These are phyloP conservation scores for Laetiporus sulphureus DNA, from an alignment of 1,284 basidiomycete genomes.

Conservation along the genomic window DNA sequence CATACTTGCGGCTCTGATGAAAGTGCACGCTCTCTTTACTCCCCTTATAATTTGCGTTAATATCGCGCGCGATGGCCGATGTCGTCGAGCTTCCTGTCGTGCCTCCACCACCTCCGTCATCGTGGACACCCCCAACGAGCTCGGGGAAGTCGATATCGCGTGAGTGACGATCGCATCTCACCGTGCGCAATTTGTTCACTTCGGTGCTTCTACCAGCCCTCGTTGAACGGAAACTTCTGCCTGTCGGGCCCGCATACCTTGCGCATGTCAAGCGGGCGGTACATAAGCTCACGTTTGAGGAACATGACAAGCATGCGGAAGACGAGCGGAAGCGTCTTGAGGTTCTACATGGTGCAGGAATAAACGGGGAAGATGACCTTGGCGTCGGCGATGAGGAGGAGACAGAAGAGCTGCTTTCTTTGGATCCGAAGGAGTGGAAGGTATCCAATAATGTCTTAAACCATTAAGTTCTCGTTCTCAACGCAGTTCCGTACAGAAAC, in stretches of 20 bases:
- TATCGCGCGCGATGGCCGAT: constrained; percentile 29
- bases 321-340: constrained; percentile 47
- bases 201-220: constrained; percentile 20
- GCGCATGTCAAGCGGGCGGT: constrained; percentile 72
- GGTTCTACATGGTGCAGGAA: constrained; percentile 46
- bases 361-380: constrained; percentile 75
- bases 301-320: constrained; percentile 65
- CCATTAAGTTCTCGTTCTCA: not conserved
- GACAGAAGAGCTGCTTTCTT: constrained; percentile 58
- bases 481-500: constrained; percentile 53
- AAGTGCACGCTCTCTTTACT: too few relatives aligned
- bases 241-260: constrained; percentile 82
- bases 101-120: constrained; percentile 22
- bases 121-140: constrained; percentile 22
- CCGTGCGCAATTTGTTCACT: constrained; percentile 1
- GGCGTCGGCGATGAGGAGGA: constrained; percentile 94
- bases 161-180: constrained; percentile 15
- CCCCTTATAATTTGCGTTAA: too few relatives aligned
- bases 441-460: constrained; percentile 33
- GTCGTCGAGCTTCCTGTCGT: constrained; percentile 27
- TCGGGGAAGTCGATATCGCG: constrained; percentile 29
- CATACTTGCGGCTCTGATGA: too few relatives aligned
- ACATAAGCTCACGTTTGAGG: constrained; percentile 73
- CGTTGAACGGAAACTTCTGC: constrained; percentile 50
- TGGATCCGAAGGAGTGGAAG: constrained; percentile 99